phyloP scores from a whole-genome alignment of 2,329 filamentous ascomycete genomes.

The Neopestalotiopsis sp. region DNA sequence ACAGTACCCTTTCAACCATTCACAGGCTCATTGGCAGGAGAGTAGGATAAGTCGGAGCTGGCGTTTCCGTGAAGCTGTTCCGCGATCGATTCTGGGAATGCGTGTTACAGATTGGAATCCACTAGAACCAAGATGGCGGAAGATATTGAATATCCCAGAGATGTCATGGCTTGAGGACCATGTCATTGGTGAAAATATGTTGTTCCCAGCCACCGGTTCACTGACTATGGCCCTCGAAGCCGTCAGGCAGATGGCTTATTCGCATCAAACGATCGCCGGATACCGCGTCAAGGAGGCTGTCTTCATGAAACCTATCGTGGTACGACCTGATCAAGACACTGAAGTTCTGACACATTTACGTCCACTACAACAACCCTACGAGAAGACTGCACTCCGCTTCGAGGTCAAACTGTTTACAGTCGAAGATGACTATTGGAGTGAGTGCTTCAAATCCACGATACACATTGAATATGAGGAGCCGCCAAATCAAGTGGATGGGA shows the following conservation, averaged over 20 bases:
- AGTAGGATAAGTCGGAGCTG: constrained; percentile 29
- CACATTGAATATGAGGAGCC: constrained; percentile 34
- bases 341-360: constrained; percentile 37
- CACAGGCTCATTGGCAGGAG: constrained; percentile 40
- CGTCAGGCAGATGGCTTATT: constrained; percentile 30
- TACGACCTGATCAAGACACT: constrained; percentile 34
- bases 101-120: constrained; percentile 32
- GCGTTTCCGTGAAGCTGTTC: constrained; percentile 32
- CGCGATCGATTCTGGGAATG: constrained; percentile 36
- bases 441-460: constrained; percentile 36
- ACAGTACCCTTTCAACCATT: constrained; percentile 43
- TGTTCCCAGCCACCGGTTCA: constrained; percentile 44
- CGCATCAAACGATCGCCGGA: constrained; percentile 26
- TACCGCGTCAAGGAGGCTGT: constrained; percentile 35
- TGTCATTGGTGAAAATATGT: constrained; percentile 37
- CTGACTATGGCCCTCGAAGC: constrained; percentile 45
- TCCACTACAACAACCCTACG: constrained; percentile 27
- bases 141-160: constrained; percentile 44
- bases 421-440: constrained; percentile 33
- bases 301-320: constrained; percentile 37
- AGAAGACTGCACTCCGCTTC: constrained; percentile 32
- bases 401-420: constrained; percentile 36
- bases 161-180: constrained; percentile 54
- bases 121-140: constrained; percentile 46
- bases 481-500: constrained; percentile 24